These are phyloP conservation scores for Peterozyma xylosa DNA, from an alignment of 805 yeast species.

Conservation along the genomic window DNA sequence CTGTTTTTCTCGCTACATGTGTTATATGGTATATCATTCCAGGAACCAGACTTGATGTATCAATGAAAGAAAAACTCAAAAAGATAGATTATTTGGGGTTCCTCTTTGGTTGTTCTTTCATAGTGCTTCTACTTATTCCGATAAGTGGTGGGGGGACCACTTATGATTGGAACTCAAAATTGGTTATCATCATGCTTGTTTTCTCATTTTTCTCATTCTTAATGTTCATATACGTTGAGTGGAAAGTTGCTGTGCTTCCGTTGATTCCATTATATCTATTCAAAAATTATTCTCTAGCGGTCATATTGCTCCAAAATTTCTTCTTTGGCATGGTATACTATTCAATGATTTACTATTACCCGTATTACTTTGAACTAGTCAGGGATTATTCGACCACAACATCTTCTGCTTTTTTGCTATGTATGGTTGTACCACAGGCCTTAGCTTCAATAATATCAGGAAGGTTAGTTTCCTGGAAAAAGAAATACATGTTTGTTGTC, in stretches of 20 bases:
- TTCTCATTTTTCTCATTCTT: conserved; percentile 29
- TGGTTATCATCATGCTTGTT: conserved; percentile 28
- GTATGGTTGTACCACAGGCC: conserved; percentile 37
- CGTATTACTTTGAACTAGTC: conserved; percentile 40
- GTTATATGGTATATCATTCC: conserved; percentile 27
- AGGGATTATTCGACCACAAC: conserved; percentile 29
- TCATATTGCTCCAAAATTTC: conserved; percentile 30
- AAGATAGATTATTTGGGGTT: conserved; percentile 50
- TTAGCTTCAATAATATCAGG: conserved; percentile 37
- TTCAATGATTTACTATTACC: conserved; percentile 38
- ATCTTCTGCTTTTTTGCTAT: conserved; percentile 32
- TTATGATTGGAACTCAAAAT: conserved; percentile 44
- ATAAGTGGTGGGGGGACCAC: conserved; percentile 55
- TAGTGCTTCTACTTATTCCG: conserved; percentile 46
- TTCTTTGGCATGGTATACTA: conserved; percentile 42
- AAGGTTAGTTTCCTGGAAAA: conserved; percentile 30
- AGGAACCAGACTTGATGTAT: conserved; percentile 21
- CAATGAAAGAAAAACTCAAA: conserved; percentile 28
- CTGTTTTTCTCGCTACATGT: conserved; percentile 24
- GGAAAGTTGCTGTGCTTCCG: conserved; percentile 40
- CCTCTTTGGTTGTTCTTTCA: conserved; percentile 36
- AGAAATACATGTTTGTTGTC: conserved; percentile 34
- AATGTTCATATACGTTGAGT: conserved; percentile 34
- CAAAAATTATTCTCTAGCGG: conserved; percentile 24
- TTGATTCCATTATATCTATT: conserved; percentile 45